A percentile compares a stretch with the other conserved stretches of the same genome.
Conservation (phyloP, 2,329 filamentous ascomycete species). For the Gyromitra esculenta region DNA sequence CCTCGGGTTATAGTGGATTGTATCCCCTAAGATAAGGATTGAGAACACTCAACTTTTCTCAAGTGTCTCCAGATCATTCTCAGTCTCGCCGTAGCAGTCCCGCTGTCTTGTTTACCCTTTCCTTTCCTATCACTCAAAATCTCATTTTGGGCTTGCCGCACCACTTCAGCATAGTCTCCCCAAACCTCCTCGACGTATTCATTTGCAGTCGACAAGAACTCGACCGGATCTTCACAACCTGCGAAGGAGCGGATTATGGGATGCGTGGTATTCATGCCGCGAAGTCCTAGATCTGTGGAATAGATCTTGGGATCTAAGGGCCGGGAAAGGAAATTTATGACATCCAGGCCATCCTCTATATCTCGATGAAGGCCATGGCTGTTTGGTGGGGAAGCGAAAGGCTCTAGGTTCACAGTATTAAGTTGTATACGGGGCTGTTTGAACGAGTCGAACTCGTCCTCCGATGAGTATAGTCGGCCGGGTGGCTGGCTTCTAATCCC, state of each 20-base stretch:
- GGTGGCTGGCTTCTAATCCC: slow-evolving; percentile 15
- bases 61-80: slow-evolving; percentile 62
- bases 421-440: not conserved
- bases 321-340: slow-evolving; percentile 56
- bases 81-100: slow-evolving; percentile 60
- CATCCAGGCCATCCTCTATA: slow-evolving; percentile 35
- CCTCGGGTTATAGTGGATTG: not conserved
- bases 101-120: slow-evolving; percentile 54
- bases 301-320: slow-evolving; percentile 60
- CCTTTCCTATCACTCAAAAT: slow-evolving; percentile 62
- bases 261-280: slow-evolving; percentile 39
- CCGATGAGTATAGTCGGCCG: not conserved
- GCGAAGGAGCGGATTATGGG: slow-evolving; percentile 51
- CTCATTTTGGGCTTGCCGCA: slow-evolving; percentile 68
- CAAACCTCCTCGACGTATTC: slow-evolving; percentile 73
- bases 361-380: slow-evolving; percentile 43
- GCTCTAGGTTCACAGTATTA: not conserved
- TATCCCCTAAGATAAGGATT: not conserved
- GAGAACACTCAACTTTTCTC: slow-evolving; percentile 53
- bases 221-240: slow-evolving; percentile 59
- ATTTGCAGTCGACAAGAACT: slow-evolving; percentile 57
- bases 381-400: not conserved
- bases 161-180: slow-evolving; percentile 70
- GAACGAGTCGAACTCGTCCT: slow-evolving; percentile 39
- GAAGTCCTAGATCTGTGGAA: slow-evolving; percentile 58